Base-by-base conservation (phyloP, 2,329 filamentous ascomycete genomes). In the Curvularia verruculosa region DNA sequence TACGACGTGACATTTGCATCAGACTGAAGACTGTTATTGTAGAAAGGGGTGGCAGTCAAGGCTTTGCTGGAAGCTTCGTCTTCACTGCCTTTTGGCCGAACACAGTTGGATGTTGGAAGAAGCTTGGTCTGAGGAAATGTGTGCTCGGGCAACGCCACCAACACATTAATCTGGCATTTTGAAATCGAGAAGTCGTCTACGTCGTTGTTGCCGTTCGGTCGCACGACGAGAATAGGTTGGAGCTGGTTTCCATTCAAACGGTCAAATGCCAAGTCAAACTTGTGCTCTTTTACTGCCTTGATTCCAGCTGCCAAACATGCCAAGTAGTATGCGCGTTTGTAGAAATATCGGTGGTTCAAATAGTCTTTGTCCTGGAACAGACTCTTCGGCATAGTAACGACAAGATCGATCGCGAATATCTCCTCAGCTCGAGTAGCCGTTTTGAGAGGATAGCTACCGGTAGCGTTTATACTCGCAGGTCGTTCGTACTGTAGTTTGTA, bases 321-420 rank as follows among this genome's bases (percentile, higher is more conserved):
- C 49, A 98, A 80, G 72, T 96, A 98, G 77, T 94, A 98, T 12
- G 95, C 90, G 61, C 93, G 84, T 70, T 96, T 96, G 79, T 97
- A 93, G 72, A 97, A 96, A 78, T 96, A 98, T 59, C 95, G 87
- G 80, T 95, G 84, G 75, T 96, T 92, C 48, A 93, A 83, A 74
- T 94, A 97, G 77, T 99, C 95, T 78, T 98, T 98, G 43, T 96
- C 91, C 71, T 96, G 92, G 69, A 98, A 93, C 12, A 96, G 78
- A 1, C 84, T 79, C 55, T 80, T 68, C 5, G 95, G 94, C 87
- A 99, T 96, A 46, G 90, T 89, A 15, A 96, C 86, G 5, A 94
- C 87, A 83, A 98, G 85, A 75, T 98, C 94, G 58, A 97, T 82
- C 15, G 84, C 81, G 24, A 88, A 78, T 24, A 74, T 76, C 47